phyloP scores from a whole-genome alignment of 371 early-diverging fungal species.

The Dentiscutata heterogama region DNA sequence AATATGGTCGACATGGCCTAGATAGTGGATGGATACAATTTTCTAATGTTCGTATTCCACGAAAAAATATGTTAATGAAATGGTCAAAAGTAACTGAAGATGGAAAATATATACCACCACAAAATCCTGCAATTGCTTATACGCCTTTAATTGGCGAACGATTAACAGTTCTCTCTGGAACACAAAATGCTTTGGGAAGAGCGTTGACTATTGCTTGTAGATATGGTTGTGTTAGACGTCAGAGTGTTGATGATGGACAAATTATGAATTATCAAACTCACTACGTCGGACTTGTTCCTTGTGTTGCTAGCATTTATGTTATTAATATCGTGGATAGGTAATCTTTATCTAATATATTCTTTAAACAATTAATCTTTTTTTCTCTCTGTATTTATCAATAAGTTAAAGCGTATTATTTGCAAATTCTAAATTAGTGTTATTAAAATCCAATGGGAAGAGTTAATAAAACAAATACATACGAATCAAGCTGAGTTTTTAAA shows the following conservation, averaged over 20 bases:
- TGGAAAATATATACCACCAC: slow-evolving; percentile 69
- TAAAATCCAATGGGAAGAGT: neutral
- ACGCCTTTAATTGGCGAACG: slow-evolving; percentile 77
- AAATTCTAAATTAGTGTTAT: slow-evolving; percentile 54
- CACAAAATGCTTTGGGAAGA: slow-evolving; percentile 59
- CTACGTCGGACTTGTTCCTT: slow-evolving; percentile 66
- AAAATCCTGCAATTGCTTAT: slow-evolving; percentile 69
- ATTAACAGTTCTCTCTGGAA: slow-evolving; percentile 62
- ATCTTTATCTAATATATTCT: neutral
- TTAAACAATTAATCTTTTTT: neutral
- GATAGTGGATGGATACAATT: slow-evolving; percentile 91
- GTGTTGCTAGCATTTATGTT: slow-evolving; percentile 67
- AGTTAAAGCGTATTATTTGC: neutral
- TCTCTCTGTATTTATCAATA: neutral
- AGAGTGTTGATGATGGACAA: slow-evolving; percentile 72
- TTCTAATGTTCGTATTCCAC: slow-evolving; percentile 82
- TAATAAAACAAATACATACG: neutral
- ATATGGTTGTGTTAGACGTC: slow-evolving; percentile 74
- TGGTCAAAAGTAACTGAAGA: slow-evolving; percentile 87
- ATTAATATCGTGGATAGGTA: slow-evolving; percentile 55
- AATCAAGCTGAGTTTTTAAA: slow-evolving; percentile 7
- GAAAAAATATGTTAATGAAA: slow-evolving; percentile 90
- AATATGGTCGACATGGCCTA: slow-evolving; percentile 87
- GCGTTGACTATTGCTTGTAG: slow-evolving; percentile 73
- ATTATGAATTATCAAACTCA: slow-evolving; percentile 78